These are phyloP conservation scores for Limnanthes douglasii DNA, from an alignment of 345 rosid genomes.

Conservation along the genomic window DNA sequence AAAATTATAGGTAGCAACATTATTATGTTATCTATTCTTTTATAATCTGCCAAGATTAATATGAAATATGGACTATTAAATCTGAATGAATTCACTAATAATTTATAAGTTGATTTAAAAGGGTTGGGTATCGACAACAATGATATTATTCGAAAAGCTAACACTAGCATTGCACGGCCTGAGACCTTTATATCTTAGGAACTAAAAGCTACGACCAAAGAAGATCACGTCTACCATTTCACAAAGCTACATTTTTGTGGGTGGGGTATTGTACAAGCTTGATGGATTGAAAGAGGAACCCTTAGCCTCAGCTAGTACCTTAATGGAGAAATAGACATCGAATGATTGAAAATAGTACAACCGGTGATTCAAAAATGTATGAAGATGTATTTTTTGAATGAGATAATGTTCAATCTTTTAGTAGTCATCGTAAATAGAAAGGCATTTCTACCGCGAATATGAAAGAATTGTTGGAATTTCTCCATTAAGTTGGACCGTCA, in stretches of 20 bases:
- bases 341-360: constrained; percentile 82
- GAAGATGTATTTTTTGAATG: constrained; percentile 77
- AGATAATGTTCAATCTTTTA: constrained; percentile 93
- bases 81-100: constrained; percentile 77
- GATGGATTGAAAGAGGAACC: constrained; percentile 98
- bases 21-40: constrained; percentile 74
- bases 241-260: constrained; percentile 85
- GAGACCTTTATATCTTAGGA: constrained; percentile 91
- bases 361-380: constrained; percentile 95
- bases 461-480: constrained; percentile 76
- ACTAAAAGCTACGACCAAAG: constrained; percentile 78
- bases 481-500: too few species aligned
- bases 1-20: too few species aligned
- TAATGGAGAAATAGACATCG: constrained; percentile 39
- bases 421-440: constrained; percentile 81
- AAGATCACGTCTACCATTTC: constrained; percentile 94
- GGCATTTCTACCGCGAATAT: constrained; percentile 73
- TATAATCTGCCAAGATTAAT: constrained; percentile 80
- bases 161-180: constrained; percentile 95
- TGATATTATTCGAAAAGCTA: constrained; percentile 78
- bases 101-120: constrained; percentile 84
- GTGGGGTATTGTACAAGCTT: constrained; percentile 85
- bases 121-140: constrained; percentile 95
- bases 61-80: constrained; percentile 69
- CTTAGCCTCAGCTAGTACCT: constrained; percentile 72